These are phyloP conservation scores for Physocladia obscura DNA, from an alignment of 192 early-diverging fungal genomes.

Conservation along the genomic window DNA sequence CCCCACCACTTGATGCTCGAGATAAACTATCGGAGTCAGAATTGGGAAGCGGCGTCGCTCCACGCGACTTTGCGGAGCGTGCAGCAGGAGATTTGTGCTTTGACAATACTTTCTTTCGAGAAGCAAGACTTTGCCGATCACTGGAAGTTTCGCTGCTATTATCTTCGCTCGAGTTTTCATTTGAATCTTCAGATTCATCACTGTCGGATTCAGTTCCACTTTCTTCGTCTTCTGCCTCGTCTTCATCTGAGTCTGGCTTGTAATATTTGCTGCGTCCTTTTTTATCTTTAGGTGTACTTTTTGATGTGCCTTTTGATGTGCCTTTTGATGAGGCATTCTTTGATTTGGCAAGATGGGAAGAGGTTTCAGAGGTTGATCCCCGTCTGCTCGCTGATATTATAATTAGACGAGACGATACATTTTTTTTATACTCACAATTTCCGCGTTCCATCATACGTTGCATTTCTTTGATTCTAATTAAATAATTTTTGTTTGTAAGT, in stretches of 20 bases:
- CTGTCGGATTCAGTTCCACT: conserved; percentile 3
- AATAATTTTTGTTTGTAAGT: no score
- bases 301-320: not conserved
- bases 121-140: conserved; percentile 21
- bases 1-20: conserved; percentile 23
- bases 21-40: conserved; percentile 23
- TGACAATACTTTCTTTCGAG: conserved; percentile 8
- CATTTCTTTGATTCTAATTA: conserved; percentile 15
- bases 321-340: not conserved
- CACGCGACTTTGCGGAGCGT: not conserved
- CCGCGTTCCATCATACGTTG: conserved; percentile 27
- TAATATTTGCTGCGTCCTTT: no score
- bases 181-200: not conserved
- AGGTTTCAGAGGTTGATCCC: not conserved
- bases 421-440: not conserved
- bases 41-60: not conserved
- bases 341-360: not conserved
- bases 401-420: not conserved
- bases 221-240: not conserved
- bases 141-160: not conserved
- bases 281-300: no score
- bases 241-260: no score
- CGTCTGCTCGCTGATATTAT: not conserved
- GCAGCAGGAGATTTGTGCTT: conserved; percentile 13
- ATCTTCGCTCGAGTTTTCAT: not conserved